Conservation (phyloP, 257 asterid species). For the Mentha longifolia region DNA sequence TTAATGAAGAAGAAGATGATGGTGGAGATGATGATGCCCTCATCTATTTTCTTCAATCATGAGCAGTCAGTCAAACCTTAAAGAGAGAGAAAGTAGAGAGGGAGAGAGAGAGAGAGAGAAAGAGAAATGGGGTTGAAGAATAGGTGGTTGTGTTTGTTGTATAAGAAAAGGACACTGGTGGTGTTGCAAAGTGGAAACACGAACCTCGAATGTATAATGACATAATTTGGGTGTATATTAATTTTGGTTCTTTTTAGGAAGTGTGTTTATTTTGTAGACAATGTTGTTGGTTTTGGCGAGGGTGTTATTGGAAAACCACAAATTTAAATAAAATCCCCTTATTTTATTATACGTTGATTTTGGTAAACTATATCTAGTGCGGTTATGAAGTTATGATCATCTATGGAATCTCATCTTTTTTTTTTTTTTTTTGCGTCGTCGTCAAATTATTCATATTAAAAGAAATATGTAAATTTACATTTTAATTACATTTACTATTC, state of each 20-base stretch:
- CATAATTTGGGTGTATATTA: constrained; percentile 16
- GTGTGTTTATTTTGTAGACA: constrained; percentile 15
- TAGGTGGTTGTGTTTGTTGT: not conserved
- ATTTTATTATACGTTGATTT: not conserved
- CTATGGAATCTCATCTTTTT: too few species aligned
- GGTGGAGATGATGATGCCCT: constrained; percentile 7
- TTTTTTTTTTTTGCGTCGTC: too few species aligned
- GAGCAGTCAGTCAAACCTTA: constrained; percentile 11
- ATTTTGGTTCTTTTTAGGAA: constrained; percentile 38
- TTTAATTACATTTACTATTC: too few species aligned
- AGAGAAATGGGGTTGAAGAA: not conserved
- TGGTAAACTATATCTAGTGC: not conserved
- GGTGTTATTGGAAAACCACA: constrained; percentile 14
- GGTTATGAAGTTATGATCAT: not conserved
- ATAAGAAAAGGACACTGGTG: constrained; percentile 17
- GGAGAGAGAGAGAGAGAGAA: not conserved
- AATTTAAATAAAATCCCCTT: not conserved
- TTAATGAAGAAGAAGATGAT: not conserved
- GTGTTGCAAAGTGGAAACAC: constrained; percentile 29
- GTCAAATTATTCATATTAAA: too few species aligned
- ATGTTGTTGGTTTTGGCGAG: constrained; percentile 26
- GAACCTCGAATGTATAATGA: constrained; percentile 38
- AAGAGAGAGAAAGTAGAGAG: not conserved
- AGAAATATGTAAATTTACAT: too few species aligned
- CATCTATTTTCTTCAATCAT: constrained; percentile 30